phyloP scores from a whole-genome alignment of 2,329 filamentous ascomycete genomes.

The Teratosphaeria viscida region DNA sequence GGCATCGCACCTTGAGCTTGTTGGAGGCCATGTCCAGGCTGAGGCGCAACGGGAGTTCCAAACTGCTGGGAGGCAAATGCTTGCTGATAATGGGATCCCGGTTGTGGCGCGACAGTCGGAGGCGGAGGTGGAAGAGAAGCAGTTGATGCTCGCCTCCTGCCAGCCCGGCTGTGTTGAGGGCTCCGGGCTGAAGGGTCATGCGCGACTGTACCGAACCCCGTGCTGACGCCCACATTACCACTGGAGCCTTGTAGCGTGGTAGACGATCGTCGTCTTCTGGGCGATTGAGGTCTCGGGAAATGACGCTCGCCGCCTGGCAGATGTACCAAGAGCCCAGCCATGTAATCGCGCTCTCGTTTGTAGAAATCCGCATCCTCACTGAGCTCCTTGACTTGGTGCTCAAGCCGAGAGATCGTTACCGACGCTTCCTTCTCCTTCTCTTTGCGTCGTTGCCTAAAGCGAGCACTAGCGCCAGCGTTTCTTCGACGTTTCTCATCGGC shows the following conservation, averaged over 20 bases:
- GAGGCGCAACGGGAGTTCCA: slow-evolving; percentile 12
- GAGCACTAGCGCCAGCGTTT: slow-evolving; percentile 75
- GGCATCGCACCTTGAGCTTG: slow-evolving; percentile 11
- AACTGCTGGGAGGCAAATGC: slow-evolving; percentile 7
- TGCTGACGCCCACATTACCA: slow-evolving; percentile 3
- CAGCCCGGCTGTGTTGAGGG: slow-evolving; percentile 18
- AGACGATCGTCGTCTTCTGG: slow-evolving; percentile 23
- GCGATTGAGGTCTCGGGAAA: slow-evolving; percentile 35
- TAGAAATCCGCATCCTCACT: slow-evolving; percentile 63
- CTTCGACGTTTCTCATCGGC: slow-evolving; percentile 77
- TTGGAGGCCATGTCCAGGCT: slow-evolving; percentile 10
- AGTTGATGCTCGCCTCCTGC: slow-evolving; percentile 19
- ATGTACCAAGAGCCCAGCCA: slow-evolving; percentile 54
- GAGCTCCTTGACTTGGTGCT: slow-evolving; percentile 58
- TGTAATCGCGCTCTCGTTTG: slow-evolving; percentile 58
- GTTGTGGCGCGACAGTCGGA: slow-evolving; percentile 5
- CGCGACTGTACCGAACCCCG: slow-evolving; percentile 10
- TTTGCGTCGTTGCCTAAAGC: slow-evolving; percentile 72
- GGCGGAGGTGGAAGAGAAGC: slow-evolving; percentile 15
- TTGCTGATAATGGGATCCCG: slow-evolving; percentile 4
- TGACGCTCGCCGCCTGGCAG: slow-evolving; percentile 43
- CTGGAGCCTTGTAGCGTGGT: slow-evolving; percentile 1
- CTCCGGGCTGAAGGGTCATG: slow-evolving; percentile 15
- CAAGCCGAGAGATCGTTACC: slow-evolving; percentile 57
- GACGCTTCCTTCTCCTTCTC: slow-evolving; percentile 68